Evolutionary conservation across 1,284 basidiomycete species (phyloP).

Genomic region (Ustilago bromivora): DNA sequence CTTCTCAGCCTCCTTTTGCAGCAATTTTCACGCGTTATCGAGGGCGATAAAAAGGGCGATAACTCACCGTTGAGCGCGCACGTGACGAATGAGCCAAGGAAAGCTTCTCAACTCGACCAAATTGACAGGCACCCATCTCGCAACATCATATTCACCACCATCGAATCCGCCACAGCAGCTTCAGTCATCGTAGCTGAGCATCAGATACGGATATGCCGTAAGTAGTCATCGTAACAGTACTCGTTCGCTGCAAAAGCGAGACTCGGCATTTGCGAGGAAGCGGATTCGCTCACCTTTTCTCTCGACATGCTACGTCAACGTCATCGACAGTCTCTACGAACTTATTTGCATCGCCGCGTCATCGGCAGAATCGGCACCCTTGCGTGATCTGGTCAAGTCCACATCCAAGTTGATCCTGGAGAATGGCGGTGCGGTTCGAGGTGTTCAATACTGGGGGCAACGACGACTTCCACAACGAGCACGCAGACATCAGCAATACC

Average conservation of each 20-base stretch:
- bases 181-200: not conserved
- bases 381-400: slow-evolving; percentile 80
- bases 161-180: not conserved
- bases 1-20: no score
- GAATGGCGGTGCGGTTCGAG: slow-evolving; percentile 82
- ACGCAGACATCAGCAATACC: slow-evolving; percentile 77
- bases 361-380: slow-evolving; percentile 72
- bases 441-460: slow-evolving; percentile 81
- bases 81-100: slow-evolving; percentile 19
- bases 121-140: not conserved
- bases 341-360: slow-evolving; percentile 67
- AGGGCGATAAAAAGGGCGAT: no score
- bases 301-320: no score
- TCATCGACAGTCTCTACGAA: slow-evolving; percentile 64
- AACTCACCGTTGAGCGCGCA: slow-evolving; percentile 1
- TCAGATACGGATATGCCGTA: slow-evolving; percentile 33
- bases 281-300: not conserved
- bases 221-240: slow-evolving; percentile 6
- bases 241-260: not conserved
- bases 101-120: slow-evolving; percentile 9
- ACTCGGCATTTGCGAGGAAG: not conserved
- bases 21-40: no score
- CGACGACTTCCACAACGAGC: slow-evolving; percentile 81
- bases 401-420: slow-evolving; percentile 81
- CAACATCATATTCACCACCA: not conserved